A percentile compares a stretch with the other conserved stretches of the same genome.
These are phyloP conservation scores for Hemisphaericaspora subhashii DNA, from an alignment of 1,139 yeast genomes.

Conservation along the genomic window DNA sequence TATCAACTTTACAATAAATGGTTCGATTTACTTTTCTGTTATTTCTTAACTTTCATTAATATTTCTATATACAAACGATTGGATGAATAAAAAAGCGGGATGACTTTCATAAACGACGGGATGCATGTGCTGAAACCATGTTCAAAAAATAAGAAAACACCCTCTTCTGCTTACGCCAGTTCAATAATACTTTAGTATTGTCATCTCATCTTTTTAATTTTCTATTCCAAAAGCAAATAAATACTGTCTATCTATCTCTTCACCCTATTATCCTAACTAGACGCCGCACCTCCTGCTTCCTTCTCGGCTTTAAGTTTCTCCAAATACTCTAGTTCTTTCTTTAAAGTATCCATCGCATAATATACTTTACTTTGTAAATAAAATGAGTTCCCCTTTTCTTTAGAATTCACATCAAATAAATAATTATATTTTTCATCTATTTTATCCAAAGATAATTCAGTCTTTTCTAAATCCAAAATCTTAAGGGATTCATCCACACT, in stretches of 20 bases:
- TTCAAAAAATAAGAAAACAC: too few species aligned
- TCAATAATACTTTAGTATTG: too few species aligned
- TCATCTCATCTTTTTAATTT: too few species aligned
- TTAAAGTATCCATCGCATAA: conserved; percentile 56
- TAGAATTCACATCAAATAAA: conserved; percentile 82
- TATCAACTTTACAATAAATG: neutral
- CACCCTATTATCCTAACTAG: conserved; percentile 3
- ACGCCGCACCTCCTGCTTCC: conserved; percentile 10
- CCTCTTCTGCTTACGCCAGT: too few species aligned
- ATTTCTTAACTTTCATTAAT: neutral
- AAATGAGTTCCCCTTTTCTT: conserved; percentile 92
- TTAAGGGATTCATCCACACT: conserved; percentile 88
- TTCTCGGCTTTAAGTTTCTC: conserved; percentile 33
- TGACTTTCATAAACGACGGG: too few species aligned
- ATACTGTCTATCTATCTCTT: neutral
- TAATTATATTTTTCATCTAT: conserved; percentile 78
- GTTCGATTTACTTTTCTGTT: neutral
- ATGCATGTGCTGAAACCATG: too few species aligned
- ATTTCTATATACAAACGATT: conserved; percentile 1
- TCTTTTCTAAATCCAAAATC: conserved; percentile 74
- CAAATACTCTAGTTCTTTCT: conserved; percentile 47
- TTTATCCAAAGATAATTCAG: conserved; percentile 56
- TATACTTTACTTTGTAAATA: conserved; percentile 89
- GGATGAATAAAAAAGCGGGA: neutral
- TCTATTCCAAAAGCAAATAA: neutral